phyloP scores from a whole-genome alignment of 768 basidiomycete species.

The Rhodotorula kratochvilovae region DNA sequence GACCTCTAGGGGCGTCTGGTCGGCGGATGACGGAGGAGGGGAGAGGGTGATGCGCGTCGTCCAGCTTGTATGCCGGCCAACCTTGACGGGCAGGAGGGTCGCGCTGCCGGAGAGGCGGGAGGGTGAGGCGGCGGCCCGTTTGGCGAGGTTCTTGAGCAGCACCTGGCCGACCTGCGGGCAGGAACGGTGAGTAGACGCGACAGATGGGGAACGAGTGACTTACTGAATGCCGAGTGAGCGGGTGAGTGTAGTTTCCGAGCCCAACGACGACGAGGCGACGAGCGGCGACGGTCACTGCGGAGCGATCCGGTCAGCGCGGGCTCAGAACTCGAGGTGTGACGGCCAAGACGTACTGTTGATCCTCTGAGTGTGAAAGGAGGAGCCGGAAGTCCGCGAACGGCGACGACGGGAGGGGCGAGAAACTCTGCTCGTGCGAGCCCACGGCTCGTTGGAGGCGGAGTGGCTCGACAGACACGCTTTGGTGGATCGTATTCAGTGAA shows the following conservation, averaged over 20 bases:
- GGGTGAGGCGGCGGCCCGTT: conserved; percentile 10
- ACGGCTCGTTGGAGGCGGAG: no score
- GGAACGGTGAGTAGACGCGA: no score
- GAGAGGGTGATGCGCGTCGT: conserved; percentile 9
- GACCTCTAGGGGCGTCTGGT: conserved; percentile 4
- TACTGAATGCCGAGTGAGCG: conserved; percentile 29
- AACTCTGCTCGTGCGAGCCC: no score
- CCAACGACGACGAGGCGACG: conserved; percentile 28
- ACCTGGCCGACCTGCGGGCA: conserved; percentile 30
- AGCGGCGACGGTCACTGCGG: conserved; percentile 5
- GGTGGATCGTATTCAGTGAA: no score
- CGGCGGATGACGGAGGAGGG: background rate
- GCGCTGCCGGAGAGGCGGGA: conserved; percentile 5
- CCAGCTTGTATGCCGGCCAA: background rate
- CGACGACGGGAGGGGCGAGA: no score
- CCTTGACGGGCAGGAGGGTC: background rate
- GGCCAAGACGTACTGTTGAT: no score
- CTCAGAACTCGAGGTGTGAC: background rate
- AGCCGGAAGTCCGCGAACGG: no score
- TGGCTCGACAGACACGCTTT: no score
- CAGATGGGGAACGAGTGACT: background rate
- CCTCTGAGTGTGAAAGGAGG: no score
- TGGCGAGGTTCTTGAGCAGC: conserved; percentile 20
- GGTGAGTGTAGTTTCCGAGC: conserved; percentile 37
- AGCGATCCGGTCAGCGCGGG: background rate